Percentiles rank a stretch among this genome's conserved stretches.
Conservation (phyloP, 176 grass and related monocot genomes). For the Dendrocalamus sinicus region DNA sequence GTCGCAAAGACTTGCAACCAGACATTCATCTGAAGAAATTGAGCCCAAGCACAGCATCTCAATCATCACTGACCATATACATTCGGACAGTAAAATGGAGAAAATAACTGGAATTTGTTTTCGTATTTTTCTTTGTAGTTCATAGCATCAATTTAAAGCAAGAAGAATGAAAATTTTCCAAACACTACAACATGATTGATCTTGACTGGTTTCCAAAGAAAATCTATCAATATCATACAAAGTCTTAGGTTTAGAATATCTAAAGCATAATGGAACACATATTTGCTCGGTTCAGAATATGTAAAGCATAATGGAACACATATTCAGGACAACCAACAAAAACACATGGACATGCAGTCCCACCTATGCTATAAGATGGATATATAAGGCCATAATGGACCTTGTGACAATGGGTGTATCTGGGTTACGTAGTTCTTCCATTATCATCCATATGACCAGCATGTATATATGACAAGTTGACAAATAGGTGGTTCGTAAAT, state of each 20-base stretch:
- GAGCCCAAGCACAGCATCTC: no score
- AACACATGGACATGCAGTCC: neutral
- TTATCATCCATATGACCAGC: no score
- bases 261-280: no score
- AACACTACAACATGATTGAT: conserved; percentile 27
- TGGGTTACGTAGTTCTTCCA: no score
- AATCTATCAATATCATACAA: neutral
- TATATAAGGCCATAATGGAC: no score
- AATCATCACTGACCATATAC: no score
- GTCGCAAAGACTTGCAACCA: no score
- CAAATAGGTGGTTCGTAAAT: no score
- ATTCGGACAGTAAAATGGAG: neutral
- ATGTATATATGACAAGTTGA: no score
- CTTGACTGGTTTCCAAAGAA: neutral
- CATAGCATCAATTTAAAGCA: neutral
- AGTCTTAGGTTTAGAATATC: neutral
- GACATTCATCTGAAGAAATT: no score
- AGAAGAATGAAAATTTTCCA: neutral
- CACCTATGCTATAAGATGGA: neutral
- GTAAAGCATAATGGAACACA: neutral
- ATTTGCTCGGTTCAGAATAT: conserved; percentile 13
- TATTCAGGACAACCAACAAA: conserved; percentile 16
- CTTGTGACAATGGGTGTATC: no score
- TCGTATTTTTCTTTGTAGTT: neutral
- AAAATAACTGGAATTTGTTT: neutral